Evolutionary conservation across 2,329 filamentous ascomycete species (phyloP).

Genomic region (Daldinia sp.): DNA sequence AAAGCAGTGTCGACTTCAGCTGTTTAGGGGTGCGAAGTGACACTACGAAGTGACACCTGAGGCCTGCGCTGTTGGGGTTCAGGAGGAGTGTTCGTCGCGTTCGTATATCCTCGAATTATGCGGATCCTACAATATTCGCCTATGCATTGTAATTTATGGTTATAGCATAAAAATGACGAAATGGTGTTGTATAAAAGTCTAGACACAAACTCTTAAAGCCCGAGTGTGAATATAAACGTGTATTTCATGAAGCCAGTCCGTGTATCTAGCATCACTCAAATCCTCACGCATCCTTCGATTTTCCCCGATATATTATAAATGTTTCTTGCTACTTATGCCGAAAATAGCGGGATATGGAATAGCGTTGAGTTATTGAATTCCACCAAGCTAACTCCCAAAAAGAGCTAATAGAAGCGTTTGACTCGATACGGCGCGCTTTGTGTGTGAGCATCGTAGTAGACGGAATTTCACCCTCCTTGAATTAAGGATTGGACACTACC

Average conservation of each 20-base stretch:
- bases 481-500: background rate
- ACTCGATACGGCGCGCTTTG: background rate
- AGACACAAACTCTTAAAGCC: background rate
- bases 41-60: constrained; percentile 74
- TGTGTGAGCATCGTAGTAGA: background rate
- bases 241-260: background rate
- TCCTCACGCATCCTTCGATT: background rate
- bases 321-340: background rate
- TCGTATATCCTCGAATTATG: background rate
- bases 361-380: background rate
- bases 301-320: background rate
- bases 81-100: background rate
- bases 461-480: background rate
- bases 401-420: background rate
- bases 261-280: background rate
- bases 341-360: background rate
- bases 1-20: constrained; percentile 43
- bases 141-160: background rate
- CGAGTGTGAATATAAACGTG: background rate
- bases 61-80: constrained; percentile 45
- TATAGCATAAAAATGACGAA: background rate
- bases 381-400: background rate
- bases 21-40: constrained; percentile 73
- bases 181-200: background rate
- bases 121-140: background rate